phyloP scores from a whole-genome alignment of 139 green algal genomes.

The Chlamydomonas sp. region DNA sequence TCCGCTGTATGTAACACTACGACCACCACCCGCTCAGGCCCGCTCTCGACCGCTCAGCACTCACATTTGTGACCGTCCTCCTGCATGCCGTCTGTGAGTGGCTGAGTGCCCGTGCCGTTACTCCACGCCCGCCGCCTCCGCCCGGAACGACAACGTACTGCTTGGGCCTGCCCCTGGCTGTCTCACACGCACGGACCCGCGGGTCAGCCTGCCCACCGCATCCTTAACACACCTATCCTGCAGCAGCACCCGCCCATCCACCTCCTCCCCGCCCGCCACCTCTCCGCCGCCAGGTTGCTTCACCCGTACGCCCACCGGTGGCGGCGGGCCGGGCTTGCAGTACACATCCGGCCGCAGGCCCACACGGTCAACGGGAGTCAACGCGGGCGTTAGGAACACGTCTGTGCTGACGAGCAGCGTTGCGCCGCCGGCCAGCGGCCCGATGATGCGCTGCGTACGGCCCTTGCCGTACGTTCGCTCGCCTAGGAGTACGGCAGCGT shows the following conservation, averaged over 20 bases:
- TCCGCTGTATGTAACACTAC: no score
- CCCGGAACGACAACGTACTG: no score
- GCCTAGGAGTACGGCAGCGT: constrained; percentile 70
- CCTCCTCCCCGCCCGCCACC: not conserved
- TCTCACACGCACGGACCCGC: not conserved
- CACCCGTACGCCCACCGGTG: not conserved
- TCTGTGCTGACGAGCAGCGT: constrained; percentile 81
- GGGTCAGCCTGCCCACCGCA: constrained; percentile 29
- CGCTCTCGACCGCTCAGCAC: no score
- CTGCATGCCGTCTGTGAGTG: no score
- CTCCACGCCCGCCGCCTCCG: no score
- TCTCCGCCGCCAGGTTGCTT: not conserved
- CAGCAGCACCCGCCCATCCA: not conserved
- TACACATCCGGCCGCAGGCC: constrained; percentile 46
- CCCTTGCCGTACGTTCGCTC: constrained; percentile 91
- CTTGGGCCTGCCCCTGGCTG: no score
- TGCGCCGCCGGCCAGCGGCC: constrained; percentile 66
- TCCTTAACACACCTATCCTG: constrained; percentile 37
- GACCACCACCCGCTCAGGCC: no score
- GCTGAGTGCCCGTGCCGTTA: no score
- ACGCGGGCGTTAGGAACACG: constrained; percentile 43
- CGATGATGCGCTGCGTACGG: constrained; percentile 65
- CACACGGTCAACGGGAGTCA: constrained; percentile 37
- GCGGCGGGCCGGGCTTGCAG: constrained; percentile 25
- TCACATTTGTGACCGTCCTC: no score